A percentile compares a stretch with the other conserved stretches of the same genome.
These are phyloP conservation scores for Canavalia ensiformis DNA, from an alignment of 306 rosid species.

Conservation along the genomic window DNA sequence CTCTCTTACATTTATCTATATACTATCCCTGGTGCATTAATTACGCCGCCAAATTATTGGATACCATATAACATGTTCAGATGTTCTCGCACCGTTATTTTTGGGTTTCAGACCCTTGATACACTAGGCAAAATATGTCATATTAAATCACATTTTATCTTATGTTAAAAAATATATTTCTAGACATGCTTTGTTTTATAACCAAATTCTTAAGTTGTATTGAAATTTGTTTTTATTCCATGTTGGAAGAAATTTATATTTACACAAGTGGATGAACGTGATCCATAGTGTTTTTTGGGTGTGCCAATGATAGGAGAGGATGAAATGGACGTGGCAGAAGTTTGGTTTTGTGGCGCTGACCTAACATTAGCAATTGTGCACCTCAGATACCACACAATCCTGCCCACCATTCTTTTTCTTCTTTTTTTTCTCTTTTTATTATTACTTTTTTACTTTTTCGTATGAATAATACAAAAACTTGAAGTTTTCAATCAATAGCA, in stretches of 20 bases:
- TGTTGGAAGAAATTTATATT: constrained; percentile 1
- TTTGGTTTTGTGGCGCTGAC: constrained; percentile 13
- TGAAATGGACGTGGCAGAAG: background rate
- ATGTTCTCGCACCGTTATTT: background rate
- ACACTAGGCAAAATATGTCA: background rate
- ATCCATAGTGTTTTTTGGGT: background rate
- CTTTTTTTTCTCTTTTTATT: background rate
- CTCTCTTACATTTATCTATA: background rate
- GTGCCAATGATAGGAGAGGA: constrained; percentile 7
- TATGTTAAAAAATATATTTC: background rate
- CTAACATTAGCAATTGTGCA: constrained; percentile 26
- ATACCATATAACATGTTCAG: constrained; percentile 3
- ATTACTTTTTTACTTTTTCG: background rate
- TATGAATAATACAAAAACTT: constrained; percentile 48
- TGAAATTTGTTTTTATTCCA: background rate
- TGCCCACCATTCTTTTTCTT: background rate
- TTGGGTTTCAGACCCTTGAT: background rate
- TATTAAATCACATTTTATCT: background rate
- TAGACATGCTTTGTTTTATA: background rate
- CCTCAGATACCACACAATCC: background rate
- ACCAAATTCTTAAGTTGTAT: background rate
- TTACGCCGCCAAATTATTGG: constrained; percentile 21
- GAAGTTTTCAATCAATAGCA: constrained; percentile 50
- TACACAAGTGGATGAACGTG: background rate
- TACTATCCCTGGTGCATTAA: background rate